phyloP scores from a whole-genome alignment of 2,329 filamentous ascomycete species.

The Nothomitra cinnamomea region DNA sequence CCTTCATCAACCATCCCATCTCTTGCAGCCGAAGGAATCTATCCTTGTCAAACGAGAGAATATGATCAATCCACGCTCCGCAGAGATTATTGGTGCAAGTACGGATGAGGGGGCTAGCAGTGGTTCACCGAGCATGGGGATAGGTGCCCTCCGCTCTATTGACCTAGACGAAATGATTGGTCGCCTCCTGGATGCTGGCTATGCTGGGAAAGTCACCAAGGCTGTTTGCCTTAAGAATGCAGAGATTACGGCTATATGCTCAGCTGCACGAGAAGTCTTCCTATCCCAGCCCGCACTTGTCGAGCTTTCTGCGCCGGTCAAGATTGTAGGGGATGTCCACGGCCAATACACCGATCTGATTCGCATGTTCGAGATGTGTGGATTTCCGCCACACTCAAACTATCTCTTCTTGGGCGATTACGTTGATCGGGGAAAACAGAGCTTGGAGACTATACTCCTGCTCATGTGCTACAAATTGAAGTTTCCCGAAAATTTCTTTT shows the following conservation, averaged over 20 bases:
- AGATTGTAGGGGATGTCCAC: conserved; percentile 94
- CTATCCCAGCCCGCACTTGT: conserved; percentile 81
- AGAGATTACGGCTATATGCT: conserved; percentile 87
- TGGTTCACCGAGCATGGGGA: conserved; percentile 49
- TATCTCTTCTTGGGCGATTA: conserved; percentile 93
- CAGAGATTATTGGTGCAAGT: conserved; percentile 28
- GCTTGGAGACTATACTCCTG: conserved; percentile 81
- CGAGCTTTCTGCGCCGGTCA: conserved; percentile 86
- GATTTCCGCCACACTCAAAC: conserved; percentile 81
- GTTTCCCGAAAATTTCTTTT: conserved; percentile 93
- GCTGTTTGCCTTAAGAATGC: conserved; percentile 94
- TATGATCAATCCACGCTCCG: conserved; percentile 47
- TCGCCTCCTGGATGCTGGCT: conserved; percentile 80
- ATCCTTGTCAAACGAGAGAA: conserved; percentile 75
- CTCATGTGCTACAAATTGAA: conserved; percentile 94
- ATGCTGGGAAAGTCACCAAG: conserved; percentile 94
- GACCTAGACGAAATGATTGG: conserved; percentile 97
- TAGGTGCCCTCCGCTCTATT: conserved; percentile 79
- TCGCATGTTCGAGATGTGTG: conserved; percentile 96
- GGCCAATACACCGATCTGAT: conserved; percentile 94
- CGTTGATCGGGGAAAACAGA: conserved; percentile 91
- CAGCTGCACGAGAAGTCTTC: conserved; percentile 74
- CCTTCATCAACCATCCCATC: conserved; percentile 35
- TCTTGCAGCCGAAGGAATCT: conserved; percentile 64
- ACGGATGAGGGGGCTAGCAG: conserved; percentile 20